Base-by-base conservation (phyloP, 2,329 filamentous ascomycete genomes). In the Plenodomus lindquistii region DNA sequence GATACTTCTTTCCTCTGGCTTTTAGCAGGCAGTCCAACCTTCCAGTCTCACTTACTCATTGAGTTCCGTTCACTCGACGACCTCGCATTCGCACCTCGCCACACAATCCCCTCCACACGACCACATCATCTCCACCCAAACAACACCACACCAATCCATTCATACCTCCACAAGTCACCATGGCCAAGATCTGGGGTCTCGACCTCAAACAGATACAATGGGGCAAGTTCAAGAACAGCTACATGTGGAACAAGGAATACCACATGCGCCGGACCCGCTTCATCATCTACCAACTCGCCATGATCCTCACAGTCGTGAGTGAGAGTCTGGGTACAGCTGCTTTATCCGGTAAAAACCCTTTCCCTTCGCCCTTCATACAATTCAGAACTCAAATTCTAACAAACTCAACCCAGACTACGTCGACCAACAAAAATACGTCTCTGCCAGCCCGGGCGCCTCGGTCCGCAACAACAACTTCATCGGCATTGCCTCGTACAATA, bases 221-320 rank as follows among this genome's bases (percentile, higher is more conserved):
- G 81, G 67, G 67, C 50, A 83, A 82, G 61, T 84, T 84, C 75
- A 79, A 78, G 52, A 75, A 69, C 51, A 75, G 73, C n/a, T 77
- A 83, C 63, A 84, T 84, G 81, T 84, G 80, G 70, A 79, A 79
- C 55, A 76, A 69, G 24, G 70, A 73, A 11, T 83, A 81, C 58
- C 80, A 84, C 63, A 67, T 82, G 2, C 78, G 81, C 37, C 74
- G 79, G 17, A 81, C 79, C 8, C 84, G 82, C 58, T 83, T 85
- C 73, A 77, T 82, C 51, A 76, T 84, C 46, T 85, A 85, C 60
- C 82, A 84, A 62, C 70, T 78, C 46, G 81, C 81, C 52, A 80
- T 84, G 79, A 81, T 84, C 41, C 73, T 79, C 51, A 81, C 79
- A 54, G 79, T 83, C 13, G 75, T 80, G 20, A 82, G 79, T 2